Base-by-base conservation (phyloP, 2,329 filamentous ascomycete species). In the Rhytidhysteron rufulum region DNA sequence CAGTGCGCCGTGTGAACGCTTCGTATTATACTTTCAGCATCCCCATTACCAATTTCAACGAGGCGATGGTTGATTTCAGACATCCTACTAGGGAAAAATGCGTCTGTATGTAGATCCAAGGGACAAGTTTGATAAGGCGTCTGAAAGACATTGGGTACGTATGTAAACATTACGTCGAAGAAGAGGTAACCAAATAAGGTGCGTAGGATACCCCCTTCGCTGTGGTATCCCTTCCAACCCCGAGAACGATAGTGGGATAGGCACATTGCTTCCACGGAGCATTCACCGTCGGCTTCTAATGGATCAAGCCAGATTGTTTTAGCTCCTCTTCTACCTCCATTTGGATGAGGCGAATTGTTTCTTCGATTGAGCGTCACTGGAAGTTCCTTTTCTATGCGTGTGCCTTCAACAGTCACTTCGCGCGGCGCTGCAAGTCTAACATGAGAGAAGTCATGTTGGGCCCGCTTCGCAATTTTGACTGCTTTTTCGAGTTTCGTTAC, bases 91-190 rank as follows among this genome's bases (percentile, higher is more conserved):
- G 87, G 79, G 59, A 88, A 97, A 69, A 98, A 98, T 3, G 86
- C 83, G 61, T 98, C 93, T 0, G 90, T 95, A 60, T 94, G 86
- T 5, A 98, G 71, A 62, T 98, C 93, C 3, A 98, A 71, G 1
- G 93, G 93, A 57, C 88, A 95, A 0, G 88, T 95, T 66, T 98
- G 93, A 61, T 88, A 98, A 1, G 85, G 80, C 5, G 93, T 98
- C 62, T 97, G 91, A 65, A 98, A 98, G 40, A 98, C 91, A 54
- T 97, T 95, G 19, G 93, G 91, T 4, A 97, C 79, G 64, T 95
- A 95, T 19, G 88, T 74, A 67, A 97, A 97, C 5, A 98, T 72
- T 18, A 97, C 79, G 64, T 98, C 91, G 70, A 84, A 93, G 71
- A 97, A 95, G 15, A 98, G 79, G 58, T 93, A 91, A n/a, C 64